Conservation (phyloP, 2,329 filamentous ascomycete species). For the Chrysoporthe puriensis region DNA sequence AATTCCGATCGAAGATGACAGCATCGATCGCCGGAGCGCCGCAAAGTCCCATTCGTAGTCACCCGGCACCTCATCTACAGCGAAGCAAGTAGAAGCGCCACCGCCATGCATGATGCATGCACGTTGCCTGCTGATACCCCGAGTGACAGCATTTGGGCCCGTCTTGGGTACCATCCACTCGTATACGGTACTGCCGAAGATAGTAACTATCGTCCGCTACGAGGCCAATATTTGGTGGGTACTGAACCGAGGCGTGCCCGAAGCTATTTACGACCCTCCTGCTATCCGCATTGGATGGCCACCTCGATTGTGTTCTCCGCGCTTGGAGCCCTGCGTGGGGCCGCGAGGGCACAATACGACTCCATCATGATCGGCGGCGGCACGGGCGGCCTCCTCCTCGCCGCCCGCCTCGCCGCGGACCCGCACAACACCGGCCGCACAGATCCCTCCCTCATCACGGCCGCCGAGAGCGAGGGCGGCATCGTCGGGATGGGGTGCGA, state of each 20-base stretch:
- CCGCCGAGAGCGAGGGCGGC: slow-evolving; percentile 43
- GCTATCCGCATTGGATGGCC: neutral
- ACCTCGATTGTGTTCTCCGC: neutral
- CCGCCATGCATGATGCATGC: neutral
- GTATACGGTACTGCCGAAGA: neutral
- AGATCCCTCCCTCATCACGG: slow-evolving; percentile 36
- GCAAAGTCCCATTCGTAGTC: no score
- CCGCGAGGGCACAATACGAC: neutral
- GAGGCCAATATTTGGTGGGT: neutral
- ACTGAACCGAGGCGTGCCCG: no score
- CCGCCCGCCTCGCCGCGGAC: slow-evolving; percentile 50
- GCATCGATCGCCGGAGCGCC: no score
- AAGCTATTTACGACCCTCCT: no score
- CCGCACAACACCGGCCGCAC: slow-evolving; percentile 42
- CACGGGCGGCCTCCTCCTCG: slow-evolving; percentile 56
- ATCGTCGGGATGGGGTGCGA: slow-evolving; percentile 43
- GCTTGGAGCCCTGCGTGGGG: neutral
- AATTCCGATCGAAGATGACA: no score
- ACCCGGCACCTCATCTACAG: neutral
- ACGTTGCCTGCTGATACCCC: neutral
- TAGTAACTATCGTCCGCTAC: neutral
- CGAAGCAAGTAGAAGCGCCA: neutral
- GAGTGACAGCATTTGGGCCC: neutral
- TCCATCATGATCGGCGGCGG: slow-evolving; percentile 55
- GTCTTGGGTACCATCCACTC: neutral